Evolutionary conservation across 179 eudicot species (phyloP).

Genomic region (Silene noctiflora): DNA sequence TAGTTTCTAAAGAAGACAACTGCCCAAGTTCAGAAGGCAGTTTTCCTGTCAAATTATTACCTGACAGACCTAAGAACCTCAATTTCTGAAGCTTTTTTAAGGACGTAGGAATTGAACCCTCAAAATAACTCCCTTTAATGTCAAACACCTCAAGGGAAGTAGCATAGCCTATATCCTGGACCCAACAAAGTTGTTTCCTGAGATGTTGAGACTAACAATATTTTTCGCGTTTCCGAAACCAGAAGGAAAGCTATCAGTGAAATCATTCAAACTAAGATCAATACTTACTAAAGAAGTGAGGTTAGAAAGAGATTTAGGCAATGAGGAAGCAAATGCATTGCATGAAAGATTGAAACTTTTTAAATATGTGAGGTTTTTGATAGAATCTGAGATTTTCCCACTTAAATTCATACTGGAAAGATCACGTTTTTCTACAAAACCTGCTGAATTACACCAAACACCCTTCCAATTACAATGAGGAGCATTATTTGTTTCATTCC

Average conservation of each 20-base stretch:
- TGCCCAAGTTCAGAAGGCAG: slow-evolving; percentile 58
- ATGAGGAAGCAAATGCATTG: slow-evolving; percentile 45
- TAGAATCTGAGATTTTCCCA: slow-evolving; percentile 49
- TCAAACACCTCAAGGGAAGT: slow-evolving; percentile 54
- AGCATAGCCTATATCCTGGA: slow-evolving; percentile 48
- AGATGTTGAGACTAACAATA: slow-evolving; percentile 45
- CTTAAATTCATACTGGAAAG: slow-evolving; percentile 72
- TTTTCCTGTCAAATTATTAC: slow-evolving; percentile 66
- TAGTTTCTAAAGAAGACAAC: slow-evolving; percentile 55
- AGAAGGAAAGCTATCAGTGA: slow-evolving; percentile 49
- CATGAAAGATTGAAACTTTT: slow-evolving; percentile 50
- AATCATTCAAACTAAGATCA: slow-evolving; percentile 61
- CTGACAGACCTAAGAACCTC: slow-evolving; percentile 79
- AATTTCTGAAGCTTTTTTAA: slow-evolving; percentile 43
- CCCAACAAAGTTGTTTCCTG: slow-evolving; percentile 74
- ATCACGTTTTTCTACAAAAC: slow-evolving; percentile 56
- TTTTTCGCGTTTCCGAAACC: slow-evolving; percentile 44
- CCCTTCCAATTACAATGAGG: slow-evolving; percentile 65
- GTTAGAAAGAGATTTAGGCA: slow-evolving; percentile 55
- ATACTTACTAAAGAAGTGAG: slow-evolving; percentile 47
- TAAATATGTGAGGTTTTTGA: slow-evolving; percentile 40
- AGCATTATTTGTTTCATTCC: slow-evolving; percentile 32
- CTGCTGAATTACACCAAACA: slow-evolving; percentile 50
- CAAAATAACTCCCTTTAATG: slow-evolving; percentile 67
- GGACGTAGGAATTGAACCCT: slow-evolving; percentile 55